A percentile compares a stretch with the other conserved stretches of the same genome.
phyloP scores from a whole-genome alignment of 805 yeast genomes.

The Myxozyma vanderwaltii region DNA sequence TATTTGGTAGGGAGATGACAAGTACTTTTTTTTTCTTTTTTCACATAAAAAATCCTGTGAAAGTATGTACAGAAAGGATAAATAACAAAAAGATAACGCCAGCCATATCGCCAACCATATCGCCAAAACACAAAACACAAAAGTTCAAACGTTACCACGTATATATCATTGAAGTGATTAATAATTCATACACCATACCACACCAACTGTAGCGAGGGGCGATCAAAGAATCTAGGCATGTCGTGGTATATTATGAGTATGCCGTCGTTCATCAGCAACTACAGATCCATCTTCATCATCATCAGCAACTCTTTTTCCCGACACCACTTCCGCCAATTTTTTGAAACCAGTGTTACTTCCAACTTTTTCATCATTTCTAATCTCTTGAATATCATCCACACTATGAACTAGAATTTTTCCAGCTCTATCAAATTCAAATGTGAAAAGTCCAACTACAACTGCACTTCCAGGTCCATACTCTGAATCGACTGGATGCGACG shows the following conservation, averaged over 20 bases:
- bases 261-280: conserved; percentile 13
- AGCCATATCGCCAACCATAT: too few species aligned
- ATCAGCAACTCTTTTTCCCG: neutral
- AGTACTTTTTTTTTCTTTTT: too few species aligned
- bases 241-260: conserved; percentile 11
- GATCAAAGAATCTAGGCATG: conserved; percentile 5
- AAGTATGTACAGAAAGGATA: too few species aligned
- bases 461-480: conserved; percentile 2
- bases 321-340: conserved; percentile 19
- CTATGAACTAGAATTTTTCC: conserved; percentile 30
- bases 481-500: neutral
- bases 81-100: too few species aligned
- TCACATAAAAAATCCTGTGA: too few species aligned
- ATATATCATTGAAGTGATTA: too few species aligned
- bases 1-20: too few species aligned
- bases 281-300: conserved; percentile 23
- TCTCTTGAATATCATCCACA: conserved; percentile 30
- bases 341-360: conserved; percentile 5
- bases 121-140: neutral
- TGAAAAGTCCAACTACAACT: conserved; percentile 28
- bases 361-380: conserved; percentile 8
- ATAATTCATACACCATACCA: too few species aligned
- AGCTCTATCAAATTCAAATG: conserved; percentile 27
- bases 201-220: too few species aligned
- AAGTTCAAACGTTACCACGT: neutral